phyloP scores from a whole-genome alignment of 179 eudicot genomes.

The Drosera spatulata region DNA sequence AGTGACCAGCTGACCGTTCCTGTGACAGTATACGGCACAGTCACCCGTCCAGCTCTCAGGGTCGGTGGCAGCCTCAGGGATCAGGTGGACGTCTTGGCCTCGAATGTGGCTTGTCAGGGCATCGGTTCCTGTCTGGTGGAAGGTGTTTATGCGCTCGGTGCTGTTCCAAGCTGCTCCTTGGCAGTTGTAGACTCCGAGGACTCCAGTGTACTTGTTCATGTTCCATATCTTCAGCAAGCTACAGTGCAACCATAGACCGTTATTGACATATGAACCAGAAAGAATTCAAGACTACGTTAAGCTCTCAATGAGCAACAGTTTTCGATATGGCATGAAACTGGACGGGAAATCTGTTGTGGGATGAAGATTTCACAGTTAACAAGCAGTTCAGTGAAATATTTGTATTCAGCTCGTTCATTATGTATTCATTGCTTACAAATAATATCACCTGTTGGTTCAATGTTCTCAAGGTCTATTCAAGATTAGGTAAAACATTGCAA shows the following conservation, averaged over 20 bases:
- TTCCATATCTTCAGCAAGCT: constrained; percentile 95
- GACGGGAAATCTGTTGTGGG: too few species aligned
- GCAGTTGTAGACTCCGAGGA: constrained; percentile 92
- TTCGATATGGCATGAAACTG: too few species aligned
- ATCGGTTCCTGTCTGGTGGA: constrained; percentile 42
- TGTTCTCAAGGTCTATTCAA: too few species aligned
- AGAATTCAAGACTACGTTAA: too few species aligned
- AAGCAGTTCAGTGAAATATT: too few species aligned
- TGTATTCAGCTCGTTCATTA: too few species aligned
- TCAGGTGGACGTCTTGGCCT: constrained; percentile 64
- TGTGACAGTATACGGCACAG: constrained; percentile 49
- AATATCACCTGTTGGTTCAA: too few species aligned
- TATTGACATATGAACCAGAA: too few species aligned
- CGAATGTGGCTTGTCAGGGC: constrained; percentile 49
- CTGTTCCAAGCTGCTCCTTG: constrained; percentile 98
- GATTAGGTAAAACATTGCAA: too few species aligned
- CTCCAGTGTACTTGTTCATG: constrained; percentile 96
- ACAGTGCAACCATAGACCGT: constrained; percentile 5
- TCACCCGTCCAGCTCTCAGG: constrained; percentile 48
- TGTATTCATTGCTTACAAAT: too few species aligned
- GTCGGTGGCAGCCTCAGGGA: constrained; percentile 43
- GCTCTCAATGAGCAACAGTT: too few species aligned
- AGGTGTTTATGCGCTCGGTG: constrained; percentile 56
- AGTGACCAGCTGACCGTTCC: constrained; percentile 25
- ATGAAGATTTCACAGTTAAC: too few species aligned